Evolutionary conservation across 2,329 filamentous ascomycete genomes (phyloP), one percentile per base, ranked within the genome.

Genomic region (Cryphonectria carpinicola): DNA sequence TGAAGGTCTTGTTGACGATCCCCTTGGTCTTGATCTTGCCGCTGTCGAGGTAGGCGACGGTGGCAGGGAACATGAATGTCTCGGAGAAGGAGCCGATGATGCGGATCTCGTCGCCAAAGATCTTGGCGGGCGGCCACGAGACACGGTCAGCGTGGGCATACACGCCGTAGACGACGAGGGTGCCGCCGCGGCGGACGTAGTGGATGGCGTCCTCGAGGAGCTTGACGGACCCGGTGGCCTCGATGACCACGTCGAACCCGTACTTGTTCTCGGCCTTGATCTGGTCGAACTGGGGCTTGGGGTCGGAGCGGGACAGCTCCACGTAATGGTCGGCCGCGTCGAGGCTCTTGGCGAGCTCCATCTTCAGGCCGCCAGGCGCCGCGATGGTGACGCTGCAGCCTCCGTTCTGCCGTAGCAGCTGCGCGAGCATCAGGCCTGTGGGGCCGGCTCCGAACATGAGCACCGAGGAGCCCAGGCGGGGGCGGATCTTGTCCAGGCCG

Each of bases 11-110:
- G 82, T 92, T 92, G 74, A 92, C 90, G 68, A 93, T 92, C 4
- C 91, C 90, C 67, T 86, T 82, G 66, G 92, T 86, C 80, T 86
- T 88, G 75, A 90, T 83, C 79, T 88, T 89, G 69, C 88, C 87
- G 25, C 83, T 85, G 76, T 89, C 86, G 41, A 89, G 84, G 78
- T 88, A 84, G 78, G 83, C 81, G 65, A 84, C 82, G 4, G 84
- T 86, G 70, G 83, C 80, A 13, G 84, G 90, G 84, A 92, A 92
- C 85, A 91, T 92, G 81, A 89, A 91, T 35, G 89, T 91, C 80
- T 93, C 90, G 64, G 89, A 92, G 82, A 93, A 93, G 67, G 88
- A 91, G 37, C 91, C 90, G 68, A 93, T 82, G 74, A 93, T 92
- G 74, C 90, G 92, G 75, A 93, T 91, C 79, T 93, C 91, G 72